Base-by-base conservation (phyloP, 108 stramenopile genomes). In the Nitzschia inconspicua region DNA sequence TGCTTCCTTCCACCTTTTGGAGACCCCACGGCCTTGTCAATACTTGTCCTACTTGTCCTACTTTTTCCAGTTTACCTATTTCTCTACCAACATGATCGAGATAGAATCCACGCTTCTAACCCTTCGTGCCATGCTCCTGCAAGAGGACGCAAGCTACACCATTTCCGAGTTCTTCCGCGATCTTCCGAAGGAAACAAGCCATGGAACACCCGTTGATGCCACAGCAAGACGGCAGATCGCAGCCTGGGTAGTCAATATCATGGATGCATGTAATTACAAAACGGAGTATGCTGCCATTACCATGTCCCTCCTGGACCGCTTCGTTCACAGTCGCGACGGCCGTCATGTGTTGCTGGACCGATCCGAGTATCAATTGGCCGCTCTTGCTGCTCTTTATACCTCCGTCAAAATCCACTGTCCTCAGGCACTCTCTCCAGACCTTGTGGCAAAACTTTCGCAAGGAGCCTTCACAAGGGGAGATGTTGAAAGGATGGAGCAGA, bases 341-440 rank as follows among this genome's bases (percentile, higher is more conserved):
- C 31, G 44, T 28, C 13, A 25, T 8, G 61, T 68, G 28, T 47
- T 72, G 4, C 8, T 28, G 2, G 72, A 84, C 57, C 68, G 71
- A 32, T 47, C 63, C 28, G 28, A 48, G 31, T 90, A 77, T 57
- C 89, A 90, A 51, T 68, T 90, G n/a, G 89, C 82, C n/a, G 75
- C 78, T 37, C 65, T 91, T 49, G 64, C 84, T 19, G 36, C 65
- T 6, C 68, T 85, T 24, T 91, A 82, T 78, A 76, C 77, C 10
- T 82, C 89, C 22, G 78, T 86, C 35, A 91, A 91, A 56, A 76
- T 86, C 14, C 48, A 79, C 58, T 83, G 83, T 39, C 51, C 66
- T n/a, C 31, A 73, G 29, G 84, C 70, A 3, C 54, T 86, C 39
- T 67, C 79, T 50, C 65, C 83, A 6, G 43, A 66, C 3, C 28